Percentiles rank a stretch among this genome's conserved stretches.
phyloP scores from a whole-genome alignment of 2,329 filamentous ascomycete genomes.

The Dactylellina leptospora region DNA sequence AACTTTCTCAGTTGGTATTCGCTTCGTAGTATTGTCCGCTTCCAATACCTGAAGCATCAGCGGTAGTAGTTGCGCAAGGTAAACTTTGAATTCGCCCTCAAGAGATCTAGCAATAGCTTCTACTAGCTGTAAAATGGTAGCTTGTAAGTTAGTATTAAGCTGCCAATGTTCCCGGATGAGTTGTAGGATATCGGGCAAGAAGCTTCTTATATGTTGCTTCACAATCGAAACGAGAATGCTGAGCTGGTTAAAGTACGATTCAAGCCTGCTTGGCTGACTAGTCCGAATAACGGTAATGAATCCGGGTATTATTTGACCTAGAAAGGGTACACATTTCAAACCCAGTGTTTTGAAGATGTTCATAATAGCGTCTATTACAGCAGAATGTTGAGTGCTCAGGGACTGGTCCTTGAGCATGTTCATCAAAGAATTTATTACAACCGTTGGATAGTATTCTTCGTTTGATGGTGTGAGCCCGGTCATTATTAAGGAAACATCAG shows the following conservation, averaged over 20 bases:
- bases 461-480: conserved; percentile 93
- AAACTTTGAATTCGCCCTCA: conserved; percentile 98
- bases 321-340: conserved; percentile 92
- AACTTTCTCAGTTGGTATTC: conserved; percentile 86
- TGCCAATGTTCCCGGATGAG: conserved; percentile 92
- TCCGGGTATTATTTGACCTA: conserved; percentile 91
- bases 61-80: conserved; percentile 85
- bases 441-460: conserved; percentile 97
- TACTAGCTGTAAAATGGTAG: conserved; percentile 88
- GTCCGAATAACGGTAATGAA: conserved; percentile 89
- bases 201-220: conserved; percentile 92
- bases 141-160: conserved; percentile 78
- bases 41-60: conserved; percentile 95
- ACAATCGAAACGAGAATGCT: conserved; percentile 94
- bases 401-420: conserved; percentile 91
- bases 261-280: conserved; percentile 78
- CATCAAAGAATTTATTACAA: conserved; percentile 94
- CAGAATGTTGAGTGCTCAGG: conserved; percentile 86
- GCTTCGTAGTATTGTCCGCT: conserved; percentile 77
- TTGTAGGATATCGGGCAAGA: conserved; percentile 83
- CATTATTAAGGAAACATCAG: conserved; percentile 98
- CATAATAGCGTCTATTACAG: conserved; percentile 97
- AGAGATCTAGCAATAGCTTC: conserved; percentile 93
- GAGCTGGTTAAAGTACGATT: conserved; percentile 97
- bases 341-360: conserved; percentile 97